Percentiles rank a stretch among this genome's conserved stretches.
These are phyloP conservation scores for Aspergillus fumigatiaffinis DNA, from an alignment of 2,329 filamentous ascomycete species.

Conservation along the genomic window DNA sequence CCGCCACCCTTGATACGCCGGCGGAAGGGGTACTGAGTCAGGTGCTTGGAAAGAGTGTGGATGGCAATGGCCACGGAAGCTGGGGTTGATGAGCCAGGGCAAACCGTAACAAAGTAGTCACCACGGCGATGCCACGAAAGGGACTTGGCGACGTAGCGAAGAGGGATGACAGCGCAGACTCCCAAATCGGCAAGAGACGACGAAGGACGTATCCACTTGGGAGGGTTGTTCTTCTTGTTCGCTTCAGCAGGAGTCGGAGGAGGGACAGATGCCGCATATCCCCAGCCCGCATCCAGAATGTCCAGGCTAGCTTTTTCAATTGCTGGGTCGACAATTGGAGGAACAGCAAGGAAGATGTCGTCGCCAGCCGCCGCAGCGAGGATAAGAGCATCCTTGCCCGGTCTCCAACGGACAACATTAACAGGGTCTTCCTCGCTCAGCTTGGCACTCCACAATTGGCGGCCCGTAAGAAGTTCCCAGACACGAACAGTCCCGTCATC, in stretches of 20 bases:
- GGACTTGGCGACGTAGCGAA: conserved; percentile 76
- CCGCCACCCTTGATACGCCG: conserved; percentile 65
- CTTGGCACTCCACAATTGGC: conserved; percentile 80
- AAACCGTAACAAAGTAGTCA: conserved; percentile 91
- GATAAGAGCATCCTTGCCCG: conserved; percentile 73
- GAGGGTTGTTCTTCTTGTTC: conserved; percentile 68
- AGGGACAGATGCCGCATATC: conserved; percentile 68
- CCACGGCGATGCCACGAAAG: conserved; percentile 92
- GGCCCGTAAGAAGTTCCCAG: conserved; percentile 82
- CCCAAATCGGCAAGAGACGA: conserved; percentile 67
- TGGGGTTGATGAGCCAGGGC: conserved; percentile 56
- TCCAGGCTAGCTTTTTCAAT: conserved; percentile 71
- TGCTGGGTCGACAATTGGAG: conserved; percentile 66
- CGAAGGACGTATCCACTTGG: conserved; percentile 79
- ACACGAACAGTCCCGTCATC: conserved; percentile 90
- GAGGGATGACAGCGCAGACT: conserved; percentile 74
- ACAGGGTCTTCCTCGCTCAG: conserved; percentile 75
- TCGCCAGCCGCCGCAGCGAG: conserved; percentile 82
- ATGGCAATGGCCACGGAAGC: conserved; percentile 71
- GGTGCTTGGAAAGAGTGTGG: conserved; percentile 90
- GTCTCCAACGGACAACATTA: conserved; percentile 85
- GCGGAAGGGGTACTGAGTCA: conserved; percentile 92
- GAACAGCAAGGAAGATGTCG: conserved; percentile 79
- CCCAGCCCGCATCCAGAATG: conserved; percentile 83
- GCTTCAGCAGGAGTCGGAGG: conserved; percentile 47